These are phyloP conservation scores for Pseudogymnoascus sp. DNA, from an alignment of 2,329 filamentous ascomycete species.

Conservation along the genomic window DNA sequence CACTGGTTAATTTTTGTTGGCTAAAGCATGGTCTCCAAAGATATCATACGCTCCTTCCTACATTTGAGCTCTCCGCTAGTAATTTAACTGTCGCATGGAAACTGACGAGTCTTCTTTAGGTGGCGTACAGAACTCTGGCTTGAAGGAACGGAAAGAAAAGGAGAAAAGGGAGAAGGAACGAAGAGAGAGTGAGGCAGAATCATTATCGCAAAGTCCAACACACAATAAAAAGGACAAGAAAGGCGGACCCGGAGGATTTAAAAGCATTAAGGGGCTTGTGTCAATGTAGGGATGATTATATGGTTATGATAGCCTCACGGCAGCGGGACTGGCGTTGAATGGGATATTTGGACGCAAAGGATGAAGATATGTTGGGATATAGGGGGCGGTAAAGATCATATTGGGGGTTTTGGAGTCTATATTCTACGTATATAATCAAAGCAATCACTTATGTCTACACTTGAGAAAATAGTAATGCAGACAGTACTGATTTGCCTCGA, in stretches of 20 bases:
- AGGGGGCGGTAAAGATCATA: neutral
- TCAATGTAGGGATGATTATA: slow-evolving; percentile 2
- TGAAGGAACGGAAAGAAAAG: slow-evolving; percentile 18
- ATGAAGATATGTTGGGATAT: neutral
- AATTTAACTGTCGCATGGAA: slow-evolving; percentile 45
- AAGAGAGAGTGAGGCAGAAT: slow-evolving; percentile 7
- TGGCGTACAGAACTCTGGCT: slow-evolving; percentile 36
- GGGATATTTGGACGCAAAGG: neutral
- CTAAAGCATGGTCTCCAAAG: neutral
- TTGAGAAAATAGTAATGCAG: neutral
- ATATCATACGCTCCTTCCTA: slow-evolving; percentile 10
- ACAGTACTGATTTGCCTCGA: neutral
- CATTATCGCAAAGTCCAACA: slow-evolving; percentile 17
- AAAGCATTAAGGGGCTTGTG: slow-evolving; percentile 31
- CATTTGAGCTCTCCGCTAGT: slow-evolving; percentile 34
- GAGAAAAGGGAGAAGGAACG: slow-evolving; percentile 13
- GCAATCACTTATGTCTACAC: neutral
- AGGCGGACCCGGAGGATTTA: slow-evolving; percentile 25
- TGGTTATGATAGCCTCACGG: slow-evolving; percentile 1
- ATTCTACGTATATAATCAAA: neutral
- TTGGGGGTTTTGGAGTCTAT: neutral
- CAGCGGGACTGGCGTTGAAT: neutral
- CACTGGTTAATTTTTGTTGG: neutral
- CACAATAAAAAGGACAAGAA: slow-evolving; percentile 43
- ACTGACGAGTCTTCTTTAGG: slow-evolving; percentile 34